Percentiles rank a stretch among this genome's conserved stretches.
Conservation (phyloP, 2,329 filamentous ascomycete genomes). For the Pestalotiopsis sp. region DNA sequence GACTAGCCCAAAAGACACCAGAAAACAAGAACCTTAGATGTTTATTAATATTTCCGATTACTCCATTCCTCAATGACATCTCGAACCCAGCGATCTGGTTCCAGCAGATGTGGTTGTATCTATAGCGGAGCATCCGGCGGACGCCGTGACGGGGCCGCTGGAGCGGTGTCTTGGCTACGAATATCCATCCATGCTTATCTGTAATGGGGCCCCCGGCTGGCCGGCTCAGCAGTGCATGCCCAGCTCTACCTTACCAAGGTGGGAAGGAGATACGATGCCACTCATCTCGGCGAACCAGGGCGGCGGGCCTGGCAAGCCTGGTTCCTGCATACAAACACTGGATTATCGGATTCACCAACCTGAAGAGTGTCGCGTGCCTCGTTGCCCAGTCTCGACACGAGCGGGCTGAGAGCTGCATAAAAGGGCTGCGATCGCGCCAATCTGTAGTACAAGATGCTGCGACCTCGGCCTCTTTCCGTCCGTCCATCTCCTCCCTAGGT, state of each 20-base stretch:
- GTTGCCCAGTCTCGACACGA: not conserved
- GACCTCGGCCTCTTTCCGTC: not conserved
- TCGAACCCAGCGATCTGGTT: slow-evolving; percentile 1
- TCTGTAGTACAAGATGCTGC: not conserved
- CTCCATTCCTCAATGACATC: not conserved
- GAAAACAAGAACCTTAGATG: too few relatives aligned
- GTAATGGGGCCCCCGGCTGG: not conserved
- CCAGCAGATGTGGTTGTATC: not conserved
- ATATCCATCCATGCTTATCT: slow-evolving; percentile 4
- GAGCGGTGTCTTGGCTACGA: not conserved
- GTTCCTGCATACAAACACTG: slow-evolving; percentile 11
- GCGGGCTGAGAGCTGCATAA: not conserved
- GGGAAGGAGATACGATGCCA: slow-evolving; percentile 10
- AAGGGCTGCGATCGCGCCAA: not conserved
- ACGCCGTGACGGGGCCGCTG: not conserved
- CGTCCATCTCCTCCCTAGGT: not conserved
- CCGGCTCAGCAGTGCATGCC: not conserved
- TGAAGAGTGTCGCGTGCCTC: not conserved
- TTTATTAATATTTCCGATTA: too few relatives aligned
- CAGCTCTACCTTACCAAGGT: not conserved
- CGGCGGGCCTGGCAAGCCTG: not conserved
- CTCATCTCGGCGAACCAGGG: not conserved
- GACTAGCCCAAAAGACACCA: too few relatives aligned
- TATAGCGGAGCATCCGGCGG: not conserved
- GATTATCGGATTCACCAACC: not conserved